phyloP scores from a whole-genome alignment of 2,329 filamentous ascomycete genomes.

The Fusarium sp. region DNA sequence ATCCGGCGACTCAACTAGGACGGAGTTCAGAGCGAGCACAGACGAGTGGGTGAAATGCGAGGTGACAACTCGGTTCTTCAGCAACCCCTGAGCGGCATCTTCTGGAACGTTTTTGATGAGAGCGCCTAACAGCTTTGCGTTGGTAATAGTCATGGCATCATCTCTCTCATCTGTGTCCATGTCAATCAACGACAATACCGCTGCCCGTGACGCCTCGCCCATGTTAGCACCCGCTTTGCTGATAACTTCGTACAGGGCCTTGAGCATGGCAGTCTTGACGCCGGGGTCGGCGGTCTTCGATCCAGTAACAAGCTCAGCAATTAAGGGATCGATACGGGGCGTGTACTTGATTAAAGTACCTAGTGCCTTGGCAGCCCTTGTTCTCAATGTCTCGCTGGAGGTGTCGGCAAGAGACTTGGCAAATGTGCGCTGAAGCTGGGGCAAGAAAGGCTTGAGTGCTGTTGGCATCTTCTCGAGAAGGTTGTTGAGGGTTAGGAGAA shows the following conservation, averaged over 20 bases:
- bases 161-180: slow-evolving; percentile 83
- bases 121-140: slow-evolving; percentile 90
- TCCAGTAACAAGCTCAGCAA: slow-evolving; percentile 92
- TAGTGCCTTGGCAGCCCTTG: slow-evolving; percentile 91
- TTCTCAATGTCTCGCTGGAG: slow-evolving; percentile 89
- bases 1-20: slow-evolving; percentile 84
- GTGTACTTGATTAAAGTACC: slow-evolving; percentile 97
- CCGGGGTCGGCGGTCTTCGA: slow-evolving; percentile 89
- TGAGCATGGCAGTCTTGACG: slow-evolving; percentile 96
- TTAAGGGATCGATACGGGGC: slow-evolving; percentile 93
- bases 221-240: slow-evolving; percentile 96
- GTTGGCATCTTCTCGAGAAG: slow-evolving; percentile 96
- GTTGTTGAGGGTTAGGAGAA: slow-evolving; percentile 94
- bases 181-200: slow-evolving; percentile 92
- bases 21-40: slow-evolving; percentile 88
- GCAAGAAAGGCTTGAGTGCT: slow-evolving; percentile 96
- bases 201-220: slow-evolving; percentile 88
- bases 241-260: slow-evolving; percentile 95
- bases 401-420: slow-evolving; percentile 95
- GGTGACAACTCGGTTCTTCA: slow-evolving; percentile 84
- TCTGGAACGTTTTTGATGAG: slow-evolving; percentile 88
- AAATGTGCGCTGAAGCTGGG: slow-evolving; percentile 96
- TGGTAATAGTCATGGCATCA: slow-evolving; percentile 86
- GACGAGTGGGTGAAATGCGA: slow-evolving; percentile 83
- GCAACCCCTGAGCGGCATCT: slow-evolving; percentile 73